These are phyloP conservation scores for Elaphomyces granulatus DNA, from an alignment of 495 filamentous ascomycete genomes.

Conservation along the genomic window DNA sequence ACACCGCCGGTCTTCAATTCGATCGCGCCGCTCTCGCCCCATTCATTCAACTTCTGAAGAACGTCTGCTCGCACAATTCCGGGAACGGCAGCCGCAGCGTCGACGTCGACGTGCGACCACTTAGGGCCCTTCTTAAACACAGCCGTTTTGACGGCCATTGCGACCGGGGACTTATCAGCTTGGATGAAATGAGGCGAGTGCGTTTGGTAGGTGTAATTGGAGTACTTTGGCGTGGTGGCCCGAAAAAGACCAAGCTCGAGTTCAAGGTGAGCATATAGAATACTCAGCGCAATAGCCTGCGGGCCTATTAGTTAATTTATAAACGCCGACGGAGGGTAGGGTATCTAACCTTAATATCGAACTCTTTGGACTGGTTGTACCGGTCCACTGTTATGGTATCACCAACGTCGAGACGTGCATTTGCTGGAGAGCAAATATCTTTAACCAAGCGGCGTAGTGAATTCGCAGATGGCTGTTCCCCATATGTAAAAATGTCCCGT, in stretches of 20 bases:
- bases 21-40: conserved; percentile 27
- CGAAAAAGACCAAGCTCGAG: conserved; percentile 39
- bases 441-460: conserved; percentile 30
- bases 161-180: conserved; percentile 18
- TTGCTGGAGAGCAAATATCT: conserved; percentile 18
- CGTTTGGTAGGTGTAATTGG: conserved; percentile 33
- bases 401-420: background rate
- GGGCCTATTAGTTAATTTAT: no score
- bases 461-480: conserved; percentile 36
- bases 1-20: conserved; percentile 34
- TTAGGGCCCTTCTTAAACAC: conserved; percentile 17
- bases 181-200: conserved; percentile 11
- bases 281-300: no score
- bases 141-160: conserved; percentile 19
- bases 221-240: conserved; percentile 41
- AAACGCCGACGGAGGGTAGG: no score
- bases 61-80: conserved; percentile 23
- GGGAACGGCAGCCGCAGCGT: conserved; percentile 10
- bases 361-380: no score
- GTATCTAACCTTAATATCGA: no score
- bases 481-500: conserved; percentile 39
- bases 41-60: conserved; percentile 36
- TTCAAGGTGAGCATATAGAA: no score
- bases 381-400: no score
- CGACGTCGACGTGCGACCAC: conserved; percentile 32